Percentiles rank a stretch among this genome's conserved stretches.
Evolutionary conservation across 1,284 basidiomycete species (phyloP).

Genomic region (Ceratobasidium papillatum): DNA sequence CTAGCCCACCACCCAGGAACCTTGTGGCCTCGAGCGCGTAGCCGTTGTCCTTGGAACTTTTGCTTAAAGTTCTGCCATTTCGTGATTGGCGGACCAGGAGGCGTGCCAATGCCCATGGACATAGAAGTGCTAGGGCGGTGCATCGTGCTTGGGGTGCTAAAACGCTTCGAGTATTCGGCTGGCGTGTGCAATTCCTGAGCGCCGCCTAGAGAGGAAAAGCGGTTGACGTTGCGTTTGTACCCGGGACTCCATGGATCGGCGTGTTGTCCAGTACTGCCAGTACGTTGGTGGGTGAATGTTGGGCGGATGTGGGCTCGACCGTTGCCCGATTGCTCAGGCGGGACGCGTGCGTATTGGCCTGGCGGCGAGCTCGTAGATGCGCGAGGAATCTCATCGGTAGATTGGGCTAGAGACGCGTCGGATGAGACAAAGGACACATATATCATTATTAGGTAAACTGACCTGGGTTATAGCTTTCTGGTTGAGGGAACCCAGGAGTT

Average conservation of each 20-base stretch:
- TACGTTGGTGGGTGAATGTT: constrained; percentile 11
- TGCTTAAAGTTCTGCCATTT: constrained; percentile 19
- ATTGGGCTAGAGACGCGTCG: background rate
- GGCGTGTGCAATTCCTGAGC: background rate
- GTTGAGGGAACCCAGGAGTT: constrained; percentile 19
- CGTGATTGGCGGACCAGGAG: background rate
- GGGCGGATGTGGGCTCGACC: constrained; percentile 14
- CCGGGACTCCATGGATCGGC: constrained; percentile 32
- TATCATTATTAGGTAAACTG: background rate
- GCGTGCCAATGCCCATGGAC: background rate
- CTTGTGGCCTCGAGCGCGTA: constrained; percentile 22
- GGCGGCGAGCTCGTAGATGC: background rate
- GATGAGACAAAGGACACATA: background rate
- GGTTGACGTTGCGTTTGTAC: constrained; percentile 16
- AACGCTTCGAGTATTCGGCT: background rate
- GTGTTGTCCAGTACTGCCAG: background rate
- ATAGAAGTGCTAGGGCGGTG: background rate
- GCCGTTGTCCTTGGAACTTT: constrained; percentile 12
- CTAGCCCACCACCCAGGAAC: constrained; percentile 20
- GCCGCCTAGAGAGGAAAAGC: constrained; percentile 2
- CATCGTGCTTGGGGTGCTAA: background rate
- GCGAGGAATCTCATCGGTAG: background rate
- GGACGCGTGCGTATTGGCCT: background rate
- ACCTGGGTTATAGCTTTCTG: constrained; percentile 11
- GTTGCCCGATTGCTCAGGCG: background rate